These are phyloP conservation scores for Podospora didyma DNA, from an alignment of 495 filamentous ascomycete genomes.

Conservation along the genomic window DNA sequence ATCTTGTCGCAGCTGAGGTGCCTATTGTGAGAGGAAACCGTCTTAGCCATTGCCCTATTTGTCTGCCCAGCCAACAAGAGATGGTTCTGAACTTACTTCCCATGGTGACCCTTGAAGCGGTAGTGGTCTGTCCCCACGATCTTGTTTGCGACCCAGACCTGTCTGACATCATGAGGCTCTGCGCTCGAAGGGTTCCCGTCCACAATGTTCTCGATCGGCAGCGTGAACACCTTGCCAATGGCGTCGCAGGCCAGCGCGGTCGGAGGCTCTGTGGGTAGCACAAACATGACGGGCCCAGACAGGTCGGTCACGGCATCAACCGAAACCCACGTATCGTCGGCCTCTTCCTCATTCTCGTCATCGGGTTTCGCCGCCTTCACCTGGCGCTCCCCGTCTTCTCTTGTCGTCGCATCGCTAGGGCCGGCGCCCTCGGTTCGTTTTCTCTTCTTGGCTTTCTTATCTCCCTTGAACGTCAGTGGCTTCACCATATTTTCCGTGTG, in stretches of 20 bases:
- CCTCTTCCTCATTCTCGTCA: constrained; percentile 53
- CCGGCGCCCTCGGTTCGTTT: constrained; percentile 55
- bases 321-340: constrained; percentile 87
- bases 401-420: constrained; percentile 30
- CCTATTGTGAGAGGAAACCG: constrained; percentile 21
- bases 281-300: constrained; percentile 77
- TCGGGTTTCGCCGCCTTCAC: constrained; percentile 30
- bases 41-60: neutral
- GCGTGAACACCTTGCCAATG: constrained; percentile 77
- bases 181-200: constrained; percentile 73
- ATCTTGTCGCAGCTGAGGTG: constrained; percentile 80
- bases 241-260: constrained; percentile 79
- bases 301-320: constrained; percentile 73
- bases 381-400: constrained; percentile 39
- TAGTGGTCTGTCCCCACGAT: constrained; percentile 77
- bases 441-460: constrained; percentile 90
- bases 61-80: neutral
- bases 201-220: constrained; percentile 74
- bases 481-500: constrained; percentile 57
- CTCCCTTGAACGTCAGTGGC: constrained; percentile 90
- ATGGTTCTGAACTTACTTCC: constrained; percentile 49
- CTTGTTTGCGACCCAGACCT: constrained; percentile 89
- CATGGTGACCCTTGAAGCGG: constrained; percentile 85
- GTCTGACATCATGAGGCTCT: constrained; percentile 89
- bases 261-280: constrained; percentile 64